Conservation (phyloP, 768 basidiomycete genomes). For the Tricholoma saponaceum region DNA sequence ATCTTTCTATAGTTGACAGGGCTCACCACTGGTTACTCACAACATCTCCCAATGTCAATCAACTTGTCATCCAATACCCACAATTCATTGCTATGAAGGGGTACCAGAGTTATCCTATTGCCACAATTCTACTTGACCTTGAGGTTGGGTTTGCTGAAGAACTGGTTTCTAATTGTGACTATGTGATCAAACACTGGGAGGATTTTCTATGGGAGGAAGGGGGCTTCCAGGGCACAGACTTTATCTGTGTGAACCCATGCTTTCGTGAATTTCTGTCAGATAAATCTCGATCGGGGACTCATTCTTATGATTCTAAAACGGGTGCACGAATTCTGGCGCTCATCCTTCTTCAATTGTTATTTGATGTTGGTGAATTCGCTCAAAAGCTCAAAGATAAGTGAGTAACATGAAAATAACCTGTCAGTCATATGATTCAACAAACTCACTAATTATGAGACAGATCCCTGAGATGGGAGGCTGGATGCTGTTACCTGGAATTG, state of each 20-base stretch:
- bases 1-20: neutral
- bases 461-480: too few relatives aligned
- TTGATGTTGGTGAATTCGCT: too few relatives aligned
- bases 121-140: neutral
- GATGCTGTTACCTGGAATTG: too few relatives aligned
- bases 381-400: too few relatives aligned
- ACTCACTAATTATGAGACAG: too few relatives aligned
- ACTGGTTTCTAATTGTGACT: neutral
- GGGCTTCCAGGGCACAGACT: neutral
- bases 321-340: too few relatives aligned
- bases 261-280: neutral
- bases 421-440: too few relatives aligned
- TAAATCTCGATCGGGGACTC: neutral
- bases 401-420: too few relatives aligned
- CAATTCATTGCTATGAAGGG: neutral
- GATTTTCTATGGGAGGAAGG: neutral
- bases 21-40: neutral
- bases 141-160: neutral
- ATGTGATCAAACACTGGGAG: neutral
- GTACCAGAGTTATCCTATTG: neutral
- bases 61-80: neutral
- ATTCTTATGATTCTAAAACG: too few relatives aligned
- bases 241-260: neutral
- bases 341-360: too few relatives aligned
- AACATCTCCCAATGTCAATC: neutral